phyloP scores from a whole-genome alignment of 164 flowering plant species.

The Brasenia schreberi region DNA sequence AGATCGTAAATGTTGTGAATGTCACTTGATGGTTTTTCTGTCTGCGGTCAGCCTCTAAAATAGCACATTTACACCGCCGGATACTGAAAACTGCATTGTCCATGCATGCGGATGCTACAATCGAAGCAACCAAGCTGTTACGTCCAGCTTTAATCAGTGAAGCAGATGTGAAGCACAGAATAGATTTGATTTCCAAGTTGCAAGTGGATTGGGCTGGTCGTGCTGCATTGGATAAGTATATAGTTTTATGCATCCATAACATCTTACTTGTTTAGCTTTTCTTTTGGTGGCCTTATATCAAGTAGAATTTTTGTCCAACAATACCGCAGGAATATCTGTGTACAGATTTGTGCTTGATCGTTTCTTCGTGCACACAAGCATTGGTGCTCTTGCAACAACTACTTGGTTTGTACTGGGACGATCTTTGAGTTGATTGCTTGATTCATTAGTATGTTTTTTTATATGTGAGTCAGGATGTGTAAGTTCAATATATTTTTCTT shows the following conservation, averaged over 20 bases:
- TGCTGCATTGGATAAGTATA: neutral
- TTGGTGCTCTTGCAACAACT: neutral
- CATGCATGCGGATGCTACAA: neutral
- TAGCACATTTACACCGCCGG: neutral
- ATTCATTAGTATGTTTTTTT: too few species aligned
- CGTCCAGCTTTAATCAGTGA: neutral
- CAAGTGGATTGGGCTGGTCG: neutral
- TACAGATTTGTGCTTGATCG: neutral
- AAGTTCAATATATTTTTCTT: too few species aligned
- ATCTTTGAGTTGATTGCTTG: neutral
- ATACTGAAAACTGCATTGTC: neutral
- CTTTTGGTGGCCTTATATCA: neutral
- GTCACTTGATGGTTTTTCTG: neutral
- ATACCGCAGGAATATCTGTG: neutral
- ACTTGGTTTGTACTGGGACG: neutral
- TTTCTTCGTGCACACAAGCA: neutral
- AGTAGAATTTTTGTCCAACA: neutral
- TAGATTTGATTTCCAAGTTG: neutral
- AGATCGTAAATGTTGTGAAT: neutral
- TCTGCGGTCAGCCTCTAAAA: neutral
- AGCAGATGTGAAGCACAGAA: neutral
- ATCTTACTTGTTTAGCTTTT: neutral
- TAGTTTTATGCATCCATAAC: neutral
- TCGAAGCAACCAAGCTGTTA: neutral
- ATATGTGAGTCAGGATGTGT: too few species aligned